Base-by-base conservation (phyloP, 305 asterid species). In the Ajuga reptans region DNA sequence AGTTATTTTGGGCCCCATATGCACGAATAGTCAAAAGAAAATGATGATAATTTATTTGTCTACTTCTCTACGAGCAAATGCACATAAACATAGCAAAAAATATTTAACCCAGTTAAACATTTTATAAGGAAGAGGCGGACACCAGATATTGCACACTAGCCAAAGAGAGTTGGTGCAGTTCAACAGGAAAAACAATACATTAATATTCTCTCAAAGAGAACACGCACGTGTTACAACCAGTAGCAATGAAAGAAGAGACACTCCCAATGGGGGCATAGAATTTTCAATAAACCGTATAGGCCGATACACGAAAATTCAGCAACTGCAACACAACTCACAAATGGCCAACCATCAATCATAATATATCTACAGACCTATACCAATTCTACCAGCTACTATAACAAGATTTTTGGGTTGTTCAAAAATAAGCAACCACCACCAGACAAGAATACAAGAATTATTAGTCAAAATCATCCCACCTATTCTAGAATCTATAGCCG, bases 361-460 rank as follows among this genome's bases (percentile, higher is more conserved):
- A 75, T 33, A 46, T 81, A 81, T 81, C 78, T 72, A 81, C 81
- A 77, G 59, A 74, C 49, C 71, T 78, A 72, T 59, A 72, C 57
- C 39, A 21, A 71, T 72, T 73, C 78, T 53, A 50, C 68, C 36
- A 59, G 71, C 57, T 74, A 24, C 68, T 66, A 66, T 64, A 72
- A 64, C 77, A 70, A 54, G 78, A 74, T 71, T 56, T 21, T 67
- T 54, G 69, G 59, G 75, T 65, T 46, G 77, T 49, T 49, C 31
- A 42, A 60, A 69, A 66, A 55, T 27, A 65, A 33, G 60, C 77
- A 58, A 79, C 68, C 75, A 57, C 80, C 73, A 57, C 80, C 73
- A 77, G 17, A 53, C 46, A 77, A 74, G 68, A 80, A 74, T 55
- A 73, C 80, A 75, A 75, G 62, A 77, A 75, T 74, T 54, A 53